These are phyloP conservation scores for Mycena metata DNA, from an alignment of 768 basidiomycete genomes.

Conservation along the genomic window DNA sequence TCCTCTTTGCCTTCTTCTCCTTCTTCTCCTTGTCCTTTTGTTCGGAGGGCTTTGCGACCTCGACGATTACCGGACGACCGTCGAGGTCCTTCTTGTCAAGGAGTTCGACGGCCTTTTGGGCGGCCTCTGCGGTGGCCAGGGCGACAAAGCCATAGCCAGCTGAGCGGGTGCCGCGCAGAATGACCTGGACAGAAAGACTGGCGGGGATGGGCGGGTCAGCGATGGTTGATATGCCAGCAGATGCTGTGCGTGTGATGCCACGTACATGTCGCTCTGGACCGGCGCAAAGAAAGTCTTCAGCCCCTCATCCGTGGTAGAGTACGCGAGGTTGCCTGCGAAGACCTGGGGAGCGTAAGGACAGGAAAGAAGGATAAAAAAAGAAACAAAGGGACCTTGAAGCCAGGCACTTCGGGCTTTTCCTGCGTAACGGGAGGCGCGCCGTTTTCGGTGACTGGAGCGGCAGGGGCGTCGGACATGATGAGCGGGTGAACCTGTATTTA, in stretches of 20 bases:
- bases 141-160: conserved; percentile 96
- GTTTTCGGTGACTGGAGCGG: conserved; percentile 85
- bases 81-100: conserved; percentile 93
- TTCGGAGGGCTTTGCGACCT: conserved; percentile 92
- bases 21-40: conserved; percentile 88
- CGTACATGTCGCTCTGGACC: conserved; percentile 89
- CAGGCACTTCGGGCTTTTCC: conserved; percentile 75
- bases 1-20: conserved; percentile 84
- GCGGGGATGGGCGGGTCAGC: conserved; percentile 25
- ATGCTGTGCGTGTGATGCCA: conserved; percentile 61
- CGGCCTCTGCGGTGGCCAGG: conserved; percentile 83
- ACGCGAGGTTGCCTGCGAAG: conserved; percentile 97
- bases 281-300: conserved; percentile 95
- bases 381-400: conserved; percentile 75
- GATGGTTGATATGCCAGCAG: conserved; percentile 44
- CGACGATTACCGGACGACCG: conserved; percentile 89
- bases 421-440: conserved; percentile 87
- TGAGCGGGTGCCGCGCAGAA: conserved; percentile 86
- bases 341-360: conserved; percentile 63
- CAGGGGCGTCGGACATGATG: conserved; percentile 93
- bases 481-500: conserved; percentile 68
- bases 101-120: conserved; percentile 85
- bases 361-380: conserved; percentile 40
- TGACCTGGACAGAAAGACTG: conserved; percentile 88
- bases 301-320: conserved; percentile 93